Conservation (phyloP, 73 alveolate genomes). For the Tetrahymena borealis region DNA sequence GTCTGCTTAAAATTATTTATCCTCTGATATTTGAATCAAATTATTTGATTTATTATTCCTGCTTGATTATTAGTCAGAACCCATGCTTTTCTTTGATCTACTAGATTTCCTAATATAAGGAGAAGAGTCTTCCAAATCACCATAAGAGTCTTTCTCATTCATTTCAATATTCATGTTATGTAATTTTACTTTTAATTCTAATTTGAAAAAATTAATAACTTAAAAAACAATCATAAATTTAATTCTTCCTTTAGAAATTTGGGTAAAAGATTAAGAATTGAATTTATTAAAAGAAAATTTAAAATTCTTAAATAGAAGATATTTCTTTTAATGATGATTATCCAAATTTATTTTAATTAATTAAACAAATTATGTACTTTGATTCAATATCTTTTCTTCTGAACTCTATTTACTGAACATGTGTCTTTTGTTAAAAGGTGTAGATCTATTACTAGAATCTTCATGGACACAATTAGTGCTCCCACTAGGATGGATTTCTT, state of each 20-base stretch:
- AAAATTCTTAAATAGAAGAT: too few relatives aligned
- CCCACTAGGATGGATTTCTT: background rate
- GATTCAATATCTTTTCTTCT: background rate
- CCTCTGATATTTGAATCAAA: background rate
- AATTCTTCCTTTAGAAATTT: too few relatives aligned
- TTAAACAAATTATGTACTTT: background rate
- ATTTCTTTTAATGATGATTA: too few relatives aligned
- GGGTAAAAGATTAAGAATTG: too few relatives aligned
- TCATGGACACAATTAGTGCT: background rate
- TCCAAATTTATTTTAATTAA: background rate
- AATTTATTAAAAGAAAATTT: too few relatives aligned
- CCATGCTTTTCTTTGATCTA: background rate
- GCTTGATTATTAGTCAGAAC: background rate
- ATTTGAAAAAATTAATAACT: background rate
- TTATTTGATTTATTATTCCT: background rate
- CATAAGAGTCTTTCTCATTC: background rate
- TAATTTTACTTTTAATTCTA: background rate
- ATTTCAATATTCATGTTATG: background rate
- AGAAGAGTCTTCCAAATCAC: background rate
- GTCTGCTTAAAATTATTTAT: background rate
- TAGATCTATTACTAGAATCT: background rate
- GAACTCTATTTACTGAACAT: background rate
- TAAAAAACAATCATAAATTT: too few relatives aligned
- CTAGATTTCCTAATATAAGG: background rate
- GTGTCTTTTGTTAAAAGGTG: background rate